phyloP scores from a whole-genome alignment of 495 filamentous ascomycete species.

The Daldinia childiae region DNA sequence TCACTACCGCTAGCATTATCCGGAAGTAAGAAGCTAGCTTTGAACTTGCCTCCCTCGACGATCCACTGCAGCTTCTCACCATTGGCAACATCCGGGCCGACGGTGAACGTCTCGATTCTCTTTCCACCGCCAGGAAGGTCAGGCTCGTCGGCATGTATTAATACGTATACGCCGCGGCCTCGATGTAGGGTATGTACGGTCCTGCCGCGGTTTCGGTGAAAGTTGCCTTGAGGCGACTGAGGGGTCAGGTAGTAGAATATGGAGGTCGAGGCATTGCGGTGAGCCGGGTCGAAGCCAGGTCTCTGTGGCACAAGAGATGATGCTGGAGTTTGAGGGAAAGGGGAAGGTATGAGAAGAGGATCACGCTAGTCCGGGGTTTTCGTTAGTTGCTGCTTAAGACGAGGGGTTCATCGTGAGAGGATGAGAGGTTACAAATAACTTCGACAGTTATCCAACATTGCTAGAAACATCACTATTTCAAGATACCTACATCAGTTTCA shows the following conservation, averaged over 20 bases:
- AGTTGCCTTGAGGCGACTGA: conserved; percentile 51
- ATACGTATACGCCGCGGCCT: conserved; percentile 64
- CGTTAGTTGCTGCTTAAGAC: conserved; percentile 6
- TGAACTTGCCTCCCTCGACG: conserved; percentile 72
- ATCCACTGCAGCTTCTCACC: conserved; percentile 74
- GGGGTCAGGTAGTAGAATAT: conserved; percentile 25
- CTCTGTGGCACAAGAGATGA: conserved; percentile 40
- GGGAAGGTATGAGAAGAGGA: conserved; percentile 58
- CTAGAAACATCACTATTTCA: conserved; percentile 23
- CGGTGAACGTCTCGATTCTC: conserved; percentile 65
- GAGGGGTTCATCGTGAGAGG: neutral
- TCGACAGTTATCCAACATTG: neutral
- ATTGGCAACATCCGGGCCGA: conserved; percentile 61
- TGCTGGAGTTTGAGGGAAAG: conserved; percentile 51
- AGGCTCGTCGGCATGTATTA: conserved; percentile 60
- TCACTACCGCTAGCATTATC: conserved; percentile 51
- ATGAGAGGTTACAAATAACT: neutral
- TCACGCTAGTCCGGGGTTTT: conserved; percentile 53
- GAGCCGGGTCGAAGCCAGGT: conserved; percentile 47
- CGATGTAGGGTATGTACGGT: conserved; percentile 67
- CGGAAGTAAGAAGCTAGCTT: conserved; percentile 65
- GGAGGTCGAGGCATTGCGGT: conserved; percentile 17
- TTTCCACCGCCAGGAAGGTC: conserved; percentile 42
- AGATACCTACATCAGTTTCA: conserved; percentile 55
- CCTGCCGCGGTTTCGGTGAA: conserved; percentile 67